phyloP scores from a whole-genome alignment of 2,329 filamentous ascomycete species.

The Sphaceloma murrayae region DNA sequence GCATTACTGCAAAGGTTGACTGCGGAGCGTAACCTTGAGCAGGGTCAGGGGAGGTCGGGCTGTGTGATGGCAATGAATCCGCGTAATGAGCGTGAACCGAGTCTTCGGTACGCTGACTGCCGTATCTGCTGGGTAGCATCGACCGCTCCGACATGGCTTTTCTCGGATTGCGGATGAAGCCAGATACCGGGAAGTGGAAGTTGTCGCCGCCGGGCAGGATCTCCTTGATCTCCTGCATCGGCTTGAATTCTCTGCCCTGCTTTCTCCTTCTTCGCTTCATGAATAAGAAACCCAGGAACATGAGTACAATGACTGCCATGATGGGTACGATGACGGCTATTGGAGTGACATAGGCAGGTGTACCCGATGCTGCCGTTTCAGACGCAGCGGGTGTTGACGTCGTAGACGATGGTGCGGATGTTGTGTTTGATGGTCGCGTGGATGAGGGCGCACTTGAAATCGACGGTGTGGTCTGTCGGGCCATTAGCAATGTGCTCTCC shows the following conservation, averaged over 20 bases:
- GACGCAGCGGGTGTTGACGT: not conserved
- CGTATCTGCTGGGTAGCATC: constrained; percentile 3
- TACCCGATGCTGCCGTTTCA: constrained; percentile 1
- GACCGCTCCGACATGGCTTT: constrained; percentile 11
- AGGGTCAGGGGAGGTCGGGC: not conserved
- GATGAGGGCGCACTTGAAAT: not conserved
- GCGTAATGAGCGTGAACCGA: constrained; percentile 9
- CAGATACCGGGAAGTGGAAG: constrained; percentile 10
- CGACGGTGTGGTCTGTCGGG: too few species aligned
- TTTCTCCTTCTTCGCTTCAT: constrained; percentile 14
- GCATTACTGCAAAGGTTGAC: constrained; percentile 9
- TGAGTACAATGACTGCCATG: constrained; percentile 7
- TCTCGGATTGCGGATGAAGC: constrained; percentile 11
- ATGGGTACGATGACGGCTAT: constrained; percentile 10
- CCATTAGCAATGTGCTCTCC: too few species aligned
- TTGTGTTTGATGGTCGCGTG: not conserved
- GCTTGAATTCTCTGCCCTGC: constrained; percentile 11
- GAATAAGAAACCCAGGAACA: constrained; percentile 8
- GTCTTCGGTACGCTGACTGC: constrained; percentile 7
- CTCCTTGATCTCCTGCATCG: constrained; percentile 11
- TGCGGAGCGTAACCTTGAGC: constrained; percentile 9
- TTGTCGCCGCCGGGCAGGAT: constrained; percentile 2
- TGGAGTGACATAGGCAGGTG: constrained; percentile 3
- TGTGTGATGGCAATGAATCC: constrained; percentile 6
- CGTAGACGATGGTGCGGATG: not conserved